Percentiles rank a stretch among this genome's conserved stretches.
Conservation (phyloP, 768 basidiomycete species). For the Suillus fuscotomentosus region DNA sequence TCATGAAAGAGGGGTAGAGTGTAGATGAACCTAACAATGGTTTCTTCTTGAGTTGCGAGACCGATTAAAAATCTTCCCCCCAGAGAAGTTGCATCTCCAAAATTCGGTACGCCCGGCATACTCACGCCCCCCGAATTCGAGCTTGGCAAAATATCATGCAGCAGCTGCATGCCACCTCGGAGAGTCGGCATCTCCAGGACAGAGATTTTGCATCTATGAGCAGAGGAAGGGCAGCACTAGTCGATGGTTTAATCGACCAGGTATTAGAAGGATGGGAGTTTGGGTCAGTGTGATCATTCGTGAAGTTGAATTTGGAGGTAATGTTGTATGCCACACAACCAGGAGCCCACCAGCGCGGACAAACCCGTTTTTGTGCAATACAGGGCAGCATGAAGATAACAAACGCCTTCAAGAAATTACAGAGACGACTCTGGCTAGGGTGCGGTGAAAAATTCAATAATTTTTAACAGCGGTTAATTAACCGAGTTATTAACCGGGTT, state of each 20-base stretch:
- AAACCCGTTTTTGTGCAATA: too few relatives aligned
- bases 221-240: constrained; percentile 31
- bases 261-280: too few relatives aligned
- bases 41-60: constrained; percentile 71
- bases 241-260: constrained; percentile 36
- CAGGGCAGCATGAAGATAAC: too few relatives aligned
- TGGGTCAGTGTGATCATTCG: too few relatives aligned
- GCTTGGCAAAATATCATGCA: constrained; percentile 16
- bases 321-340: too few relatives aligned
- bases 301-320: too few relatives aligned
- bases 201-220: constrained; percentile 6
- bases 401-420: too few relatives aligned
- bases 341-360: too few relatives aligned
- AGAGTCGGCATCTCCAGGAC: constrained; percentile 44
- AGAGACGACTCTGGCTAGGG: too few relatives aligned
- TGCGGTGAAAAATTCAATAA: too few relatives aligned
- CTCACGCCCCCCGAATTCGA: constrained; percentile 9
- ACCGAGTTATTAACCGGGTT: too few relatives aligned
- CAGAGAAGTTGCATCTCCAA: constrained; percentile 63
- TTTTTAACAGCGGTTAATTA: too few relatives aligned
- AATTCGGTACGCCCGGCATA: constrained; percentile 61
- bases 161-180: constrained; percentile 42
- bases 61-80: constrained; percentile 69
- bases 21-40: constrained; percentile 65
- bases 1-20: constrained; percentile 52